phyloP scores from a whole-genome alignment of 1,139 yeast species.

The Yamadazyma triangularis region DNA sequence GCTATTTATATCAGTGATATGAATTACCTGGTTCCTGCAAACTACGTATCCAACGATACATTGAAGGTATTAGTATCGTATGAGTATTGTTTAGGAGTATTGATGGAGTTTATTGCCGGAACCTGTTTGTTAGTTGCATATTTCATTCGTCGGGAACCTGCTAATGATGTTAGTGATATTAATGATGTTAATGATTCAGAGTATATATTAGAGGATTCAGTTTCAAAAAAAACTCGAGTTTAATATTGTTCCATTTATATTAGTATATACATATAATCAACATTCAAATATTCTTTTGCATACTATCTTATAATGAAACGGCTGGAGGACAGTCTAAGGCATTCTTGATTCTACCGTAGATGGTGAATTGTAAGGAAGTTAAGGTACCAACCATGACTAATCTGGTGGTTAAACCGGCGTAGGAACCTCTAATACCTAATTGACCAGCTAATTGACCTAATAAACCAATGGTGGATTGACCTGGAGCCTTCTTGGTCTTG shows the following conservation, averaged over 20 bases:
- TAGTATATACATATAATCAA: too few species aligned
- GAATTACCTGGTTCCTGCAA: constrained; percentile 25
- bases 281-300: too few species aligned
- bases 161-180: too few species aligned
- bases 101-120: constrained; percentile 25
- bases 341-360: constrained; percentile 76
- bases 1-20: constrained; percentile 24
- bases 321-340: constrained; percentile 76
- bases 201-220: constrained; percentile 2
- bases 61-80: constrained; percentile 19
- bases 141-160: too few species aligned
- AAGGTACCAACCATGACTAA: constrained; percentile 89
- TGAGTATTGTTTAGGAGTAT: constrained; percentile 31
- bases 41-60: constrained; percentile 20
- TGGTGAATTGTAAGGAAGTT: constrained; percentile 85
- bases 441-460: constrained; percentile 76
- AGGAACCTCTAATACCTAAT: constrained; percentile 79
- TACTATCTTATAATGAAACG: constrained; percentile 46
- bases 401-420: constrained; percentile 88
- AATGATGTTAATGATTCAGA: neutral
- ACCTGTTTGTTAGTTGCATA: neutral
- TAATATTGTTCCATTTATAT: too few species aligned
- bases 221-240: too few species aligned
- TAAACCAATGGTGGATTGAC: constrained; percentile 80
- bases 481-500: constrained; percentile 91